Conservation (phyloP, 2,329 filamentous ascomycete species). For the Mycocentrospora acerina region DNA sequence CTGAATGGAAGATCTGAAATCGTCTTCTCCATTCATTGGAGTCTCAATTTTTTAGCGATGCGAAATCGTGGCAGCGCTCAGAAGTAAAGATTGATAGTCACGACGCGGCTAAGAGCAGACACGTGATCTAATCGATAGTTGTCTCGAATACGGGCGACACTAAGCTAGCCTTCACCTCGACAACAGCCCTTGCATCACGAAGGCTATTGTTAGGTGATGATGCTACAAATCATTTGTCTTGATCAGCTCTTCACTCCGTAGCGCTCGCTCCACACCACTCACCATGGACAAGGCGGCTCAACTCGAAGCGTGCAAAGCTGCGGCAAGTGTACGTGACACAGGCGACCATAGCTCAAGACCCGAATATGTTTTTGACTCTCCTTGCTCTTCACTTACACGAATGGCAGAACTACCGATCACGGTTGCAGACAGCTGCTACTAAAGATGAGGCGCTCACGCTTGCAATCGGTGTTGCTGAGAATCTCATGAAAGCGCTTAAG, state of each 20-base stretch:
- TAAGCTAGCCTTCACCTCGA: slow-evolving; percentile 3
- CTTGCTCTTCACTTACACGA: slow-evolving; percentile 16
- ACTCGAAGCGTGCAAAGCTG: slow-evolving; percentile 33
- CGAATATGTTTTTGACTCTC: neutral
- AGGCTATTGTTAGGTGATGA: slow-evolving; percentile 5
- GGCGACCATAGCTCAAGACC: slow-evolving; percentile 7
- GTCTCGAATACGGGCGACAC: neutral
- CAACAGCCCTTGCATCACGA: slow-evolving; percentile 6
- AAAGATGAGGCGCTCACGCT: slow-evolving; percentile 69
- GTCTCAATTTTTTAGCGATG: too few relatives aligned
- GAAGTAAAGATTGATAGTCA: too few relatives aligned
- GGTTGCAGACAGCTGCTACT: slow-evolving; percentile 53
- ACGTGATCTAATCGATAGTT: neutral
- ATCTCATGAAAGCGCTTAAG: slow-evolving; percentile 75
- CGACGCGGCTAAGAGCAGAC: too few relatives aligned
- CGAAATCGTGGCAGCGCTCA: too few relatives aligned
- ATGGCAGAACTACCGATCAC: slow-evolving; percentile 36
- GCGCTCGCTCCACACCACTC: slow-evolving; percentile 1
- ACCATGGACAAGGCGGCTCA: slow-evolving; percentile 29
- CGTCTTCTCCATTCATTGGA: too few relatives aligned
- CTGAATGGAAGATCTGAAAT: too few relatives aligned
- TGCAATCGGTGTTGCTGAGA: slow-evolving; percentile 75
- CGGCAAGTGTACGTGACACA: slow-evolving; percentile 37
- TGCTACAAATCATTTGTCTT: neutral
- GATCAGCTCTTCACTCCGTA: slow-evolving; percentile 1